A percentile compares a stretch with the other conserved stretches of the same genome.
Evolutionary conservation across 306 rosid genomes (phyloP).

Genomic region (Cucurbita moschata): DNA sequence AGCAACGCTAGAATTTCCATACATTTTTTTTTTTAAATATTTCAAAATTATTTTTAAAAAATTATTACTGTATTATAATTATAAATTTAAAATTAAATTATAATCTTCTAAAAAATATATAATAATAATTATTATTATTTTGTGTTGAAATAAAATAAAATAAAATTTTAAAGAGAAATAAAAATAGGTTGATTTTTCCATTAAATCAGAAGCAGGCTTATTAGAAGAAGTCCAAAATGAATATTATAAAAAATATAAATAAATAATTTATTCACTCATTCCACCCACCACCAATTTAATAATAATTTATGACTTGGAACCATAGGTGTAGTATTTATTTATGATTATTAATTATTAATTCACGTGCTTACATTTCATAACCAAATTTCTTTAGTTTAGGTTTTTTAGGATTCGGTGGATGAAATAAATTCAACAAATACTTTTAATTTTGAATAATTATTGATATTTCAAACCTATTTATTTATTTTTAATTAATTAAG

Average conservation of each 20-base stretch:
- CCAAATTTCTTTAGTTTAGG: neutral
- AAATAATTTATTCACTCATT: neutral
- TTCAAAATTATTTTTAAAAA: no score
- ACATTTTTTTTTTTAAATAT: no score
- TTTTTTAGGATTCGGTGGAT: neutral
- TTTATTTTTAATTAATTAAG: no score
- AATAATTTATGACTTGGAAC: neutral
- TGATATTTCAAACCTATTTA: neutral
- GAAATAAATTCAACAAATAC: neutral
- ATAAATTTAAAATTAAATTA: neutral
- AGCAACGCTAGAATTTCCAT: neutral
- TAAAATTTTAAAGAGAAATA: neutral
- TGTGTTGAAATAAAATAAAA: neutral
- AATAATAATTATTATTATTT: no score
- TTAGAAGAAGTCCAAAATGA: neutral
- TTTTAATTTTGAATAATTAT: no score
- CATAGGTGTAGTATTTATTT: neutral
- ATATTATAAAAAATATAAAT: neutral
- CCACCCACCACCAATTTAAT: slow-evolving; percentile 4
- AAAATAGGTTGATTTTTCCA: neutral
- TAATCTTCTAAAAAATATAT: no score
- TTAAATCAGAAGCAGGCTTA: neutral
- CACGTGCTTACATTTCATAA: neutral
- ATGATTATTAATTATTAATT: neutral
- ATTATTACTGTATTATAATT: neutral